Conservation (phyloP, 257 asterid genomes). For the Solanum sitiens region DNA sequence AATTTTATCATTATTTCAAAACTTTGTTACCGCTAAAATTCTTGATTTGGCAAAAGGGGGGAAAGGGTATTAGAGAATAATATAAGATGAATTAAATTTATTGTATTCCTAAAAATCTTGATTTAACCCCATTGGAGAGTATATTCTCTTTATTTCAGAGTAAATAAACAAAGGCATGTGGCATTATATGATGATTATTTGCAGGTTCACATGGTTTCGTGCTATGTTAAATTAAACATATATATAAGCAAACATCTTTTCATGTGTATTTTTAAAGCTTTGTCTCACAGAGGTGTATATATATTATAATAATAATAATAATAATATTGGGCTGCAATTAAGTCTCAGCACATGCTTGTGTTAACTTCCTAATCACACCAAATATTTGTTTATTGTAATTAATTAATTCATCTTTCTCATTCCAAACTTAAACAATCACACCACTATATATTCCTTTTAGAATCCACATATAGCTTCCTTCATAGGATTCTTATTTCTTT, state of each 20-base stretch:
- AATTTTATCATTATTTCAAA: neutral
- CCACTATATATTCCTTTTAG: neutral
- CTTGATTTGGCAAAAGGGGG: neutral
- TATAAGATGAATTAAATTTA: neutral
- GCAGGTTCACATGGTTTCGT: slow-evolving; percentile 38
- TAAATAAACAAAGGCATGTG: slow-evolving; percentile 30
- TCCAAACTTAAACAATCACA: neutral
- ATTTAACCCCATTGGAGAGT: neutral
- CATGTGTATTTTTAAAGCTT: slow-evolving; percentile 17
- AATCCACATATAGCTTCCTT: neutral
- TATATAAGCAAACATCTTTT: slow-evolving; percentile 18
- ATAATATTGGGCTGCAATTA: slow-evolving; percentile 26
- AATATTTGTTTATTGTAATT: slow-evolving; percentile 7
- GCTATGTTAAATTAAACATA: slow-evolving; percentile 19
- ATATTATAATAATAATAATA: neutral
- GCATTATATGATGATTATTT: slow-evolving; percentile 36
- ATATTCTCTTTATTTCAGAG: slow-evolving; percentile 1
- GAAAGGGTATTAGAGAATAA: neutral
- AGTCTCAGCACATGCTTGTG: slow-evolving; percentile 38
- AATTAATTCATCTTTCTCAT: neutral
- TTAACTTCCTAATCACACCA: slow-evolving; percentile 28
- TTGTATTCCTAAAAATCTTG: neutral
- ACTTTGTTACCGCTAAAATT: neutral
- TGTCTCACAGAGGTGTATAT: slow-evolving; percentile 3
- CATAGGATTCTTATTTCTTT: neutral